These are phyloP conservation scores for Globisporangium carolinianum DNA, from an alignment of 352 stramenopile species.

Conservation along the genomic window DNA sequence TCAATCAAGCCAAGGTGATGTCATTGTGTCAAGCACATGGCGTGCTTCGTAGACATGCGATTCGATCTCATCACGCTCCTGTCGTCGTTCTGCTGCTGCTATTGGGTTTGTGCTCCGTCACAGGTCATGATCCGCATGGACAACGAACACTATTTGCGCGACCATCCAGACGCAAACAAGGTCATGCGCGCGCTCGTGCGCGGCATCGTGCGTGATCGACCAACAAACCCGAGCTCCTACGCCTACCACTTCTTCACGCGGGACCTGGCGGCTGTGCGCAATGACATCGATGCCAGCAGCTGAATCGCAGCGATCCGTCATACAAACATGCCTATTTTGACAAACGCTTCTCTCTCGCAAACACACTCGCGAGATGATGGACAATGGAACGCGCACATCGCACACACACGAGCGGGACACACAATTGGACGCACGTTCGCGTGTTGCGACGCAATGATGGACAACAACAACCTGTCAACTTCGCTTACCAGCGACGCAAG, in stretches of 20 bases:
- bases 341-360: too few relatives aligned
- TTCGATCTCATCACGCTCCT: not conserved
- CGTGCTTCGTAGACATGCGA: too few relatives aligned
- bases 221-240: constrained; percentile 38
- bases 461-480: too few relatives aligned
- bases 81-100: constrained; percentile 1
- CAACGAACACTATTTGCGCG: constrained; percentile 68
- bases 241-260: constrained; percentile 57
- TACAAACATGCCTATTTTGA: too few relatives aligned
- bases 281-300: constrained; percentile 42
- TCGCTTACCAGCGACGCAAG: too few relatives aligned
- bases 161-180: constrained; percentile 51
- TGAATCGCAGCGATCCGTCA: constrained; percentile 9
- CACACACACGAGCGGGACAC: not conserved
- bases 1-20: constrained; percentile 62
- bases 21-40: too few relatives aligned
- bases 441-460: too few relatives aligned
- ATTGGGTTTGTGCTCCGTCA: not conserved
- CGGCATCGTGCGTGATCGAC: constrained; percentile 47
- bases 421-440: too few relatives aligned
- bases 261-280: constrained; percentile 19
- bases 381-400: not conserved
- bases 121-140: constrained; percentile 76
- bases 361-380: not conserved
- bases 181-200: constrained; percentile 52